Conservation (phyloP, 306 rosid genomes). For the Cicer bijugum region DNA sequence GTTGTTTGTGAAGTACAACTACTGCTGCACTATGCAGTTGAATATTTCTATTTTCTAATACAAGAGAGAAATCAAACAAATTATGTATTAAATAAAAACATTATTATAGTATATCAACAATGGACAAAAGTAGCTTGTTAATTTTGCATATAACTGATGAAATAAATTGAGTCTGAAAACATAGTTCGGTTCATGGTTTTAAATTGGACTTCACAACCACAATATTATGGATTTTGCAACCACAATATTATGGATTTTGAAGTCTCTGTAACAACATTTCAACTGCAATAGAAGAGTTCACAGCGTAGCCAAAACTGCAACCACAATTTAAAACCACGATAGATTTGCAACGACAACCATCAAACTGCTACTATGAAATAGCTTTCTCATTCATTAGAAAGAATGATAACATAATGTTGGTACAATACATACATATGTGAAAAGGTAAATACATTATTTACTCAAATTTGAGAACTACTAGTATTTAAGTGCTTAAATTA, state of each 20-base stretch:
- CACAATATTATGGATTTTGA: no score
- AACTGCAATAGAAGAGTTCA: no score
- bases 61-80: background rate
- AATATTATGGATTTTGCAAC: no score
- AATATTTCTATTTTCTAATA: background rate
- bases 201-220: no score
- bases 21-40: background rate
- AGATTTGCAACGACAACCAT: no score
- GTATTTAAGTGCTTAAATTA: slow-evolving; percentile 3
- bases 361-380: slow-evolving; percentile 11
- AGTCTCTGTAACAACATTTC: no score
- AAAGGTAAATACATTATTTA: slow-evolving; percentile 35
- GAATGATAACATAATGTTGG: slow-evolving; percentile 23
- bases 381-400: slow-evolving; percentile 14
- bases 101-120: no score
- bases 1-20: background rate
- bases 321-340: no score
- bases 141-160: background rate
- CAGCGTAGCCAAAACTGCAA: no score
- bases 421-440: slow-evolving; percentile 35
- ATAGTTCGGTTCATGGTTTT: no score
- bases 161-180: no score
- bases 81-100: background rate
- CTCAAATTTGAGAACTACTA: slow-evolving; percentile 5
- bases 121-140: background rate